Conservation (phyloP, 176 grass and related monocot genomes). For the Hordeum marinum region DNA sequence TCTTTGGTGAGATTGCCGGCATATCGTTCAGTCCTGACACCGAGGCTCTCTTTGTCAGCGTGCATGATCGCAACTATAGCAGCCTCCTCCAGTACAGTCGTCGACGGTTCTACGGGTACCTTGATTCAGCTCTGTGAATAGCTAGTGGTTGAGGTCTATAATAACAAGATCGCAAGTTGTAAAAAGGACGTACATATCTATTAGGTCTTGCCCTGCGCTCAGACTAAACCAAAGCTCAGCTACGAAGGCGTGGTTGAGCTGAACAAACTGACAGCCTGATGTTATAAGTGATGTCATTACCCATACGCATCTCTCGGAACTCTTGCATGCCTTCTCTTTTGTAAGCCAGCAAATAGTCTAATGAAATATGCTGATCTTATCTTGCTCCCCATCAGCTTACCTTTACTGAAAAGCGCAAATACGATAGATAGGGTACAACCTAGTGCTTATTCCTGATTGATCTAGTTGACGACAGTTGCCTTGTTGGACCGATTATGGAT, state of each 20-base stretch:
- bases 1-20: conserved; percentile 73
- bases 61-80: conserved; percentile 54
- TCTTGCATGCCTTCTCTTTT: not conserved
- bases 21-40: conserved; percentile 80
- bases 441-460: too few species aligned
- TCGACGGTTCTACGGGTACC: conserved; percentile 46
- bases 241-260: not conserved
- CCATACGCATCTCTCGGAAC: not conserved
- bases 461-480: too few species aligned
- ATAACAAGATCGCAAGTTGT: not conserved
- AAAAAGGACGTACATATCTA: conserved; percentile 9
- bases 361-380: not conserved
- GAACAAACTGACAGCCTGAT: not conserved
- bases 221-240: not conserved
- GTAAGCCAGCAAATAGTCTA: not conserved
- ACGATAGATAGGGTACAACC: too few species aligned
- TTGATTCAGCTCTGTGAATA: conserved; percentile 55
- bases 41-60: conserved; percentile 64
- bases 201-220: not conserved
- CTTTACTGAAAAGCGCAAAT: too few species aligned
- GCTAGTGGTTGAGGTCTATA: not conserved
- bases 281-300: not conserved
- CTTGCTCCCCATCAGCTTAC: not conserved
- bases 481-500: too few species aligned
- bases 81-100: conserved; percentile 69